A percentile compares a stretch with the other conserved stretches of the same genome.
Evolutionary conservation across 371 early-diverging fungal genomes (phyloP).

Genomic region (Mucor lusitanicus): DNA sequence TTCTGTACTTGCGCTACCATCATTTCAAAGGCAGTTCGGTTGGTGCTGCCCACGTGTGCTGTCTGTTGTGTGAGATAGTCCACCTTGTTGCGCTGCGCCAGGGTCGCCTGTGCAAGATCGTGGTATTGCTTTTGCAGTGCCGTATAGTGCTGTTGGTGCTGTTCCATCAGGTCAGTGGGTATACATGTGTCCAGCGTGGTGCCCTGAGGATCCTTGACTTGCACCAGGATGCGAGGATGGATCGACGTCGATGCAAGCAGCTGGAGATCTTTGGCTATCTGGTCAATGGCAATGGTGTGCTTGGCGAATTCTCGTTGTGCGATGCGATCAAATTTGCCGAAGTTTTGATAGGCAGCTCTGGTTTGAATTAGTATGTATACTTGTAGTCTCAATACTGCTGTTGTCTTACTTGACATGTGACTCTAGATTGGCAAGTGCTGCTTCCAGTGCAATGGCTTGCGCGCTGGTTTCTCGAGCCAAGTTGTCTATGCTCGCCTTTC

Average conservation of each 20-base stretch:
- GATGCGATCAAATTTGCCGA: constrained; percentile 29
- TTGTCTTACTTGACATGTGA: constrained; percentile 16
- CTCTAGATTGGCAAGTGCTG: constrained; percentile 21
- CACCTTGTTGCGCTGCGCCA: constrained; percentile 14
- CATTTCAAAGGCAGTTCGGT: constrained; percentile 14
- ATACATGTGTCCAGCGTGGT: constrained; percentile 7
- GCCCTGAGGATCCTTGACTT: neutral
- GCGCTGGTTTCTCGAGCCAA: constrained; percentile 13
- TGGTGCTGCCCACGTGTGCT: neutral
- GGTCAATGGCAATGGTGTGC: constrained; percentile 7
- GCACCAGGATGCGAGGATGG: constrained; percentile 12
- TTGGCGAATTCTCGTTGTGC: constrained; percentile 26
- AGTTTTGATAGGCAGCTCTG: constrained; percentile 20
- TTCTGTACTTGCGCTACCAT: constrained; percentile 2
- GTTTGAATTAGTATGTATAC: neutral
- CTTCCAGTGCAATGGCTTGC: constrained; percentile 18
- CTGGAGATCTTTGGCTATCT: constrained; percentile 10
- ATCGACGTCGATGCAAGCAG: constrained; percentile 7
- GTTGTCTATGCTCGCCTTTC: neutral
- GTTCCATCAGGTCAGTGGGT: neutral
- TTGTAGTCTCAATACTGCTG: neutral
- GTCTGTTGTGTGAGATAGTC: constrained; percentile 13
- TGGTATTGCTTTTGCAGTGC: constrained; percentile 4
- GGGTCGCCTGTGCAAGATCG: constrained; percentile 9
- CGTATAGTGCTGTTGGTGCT: neutral